Evolutionary conservation across 768 basidiomycete species (phyloP).

Genomic region (Tricholoma terreum): DNA sequence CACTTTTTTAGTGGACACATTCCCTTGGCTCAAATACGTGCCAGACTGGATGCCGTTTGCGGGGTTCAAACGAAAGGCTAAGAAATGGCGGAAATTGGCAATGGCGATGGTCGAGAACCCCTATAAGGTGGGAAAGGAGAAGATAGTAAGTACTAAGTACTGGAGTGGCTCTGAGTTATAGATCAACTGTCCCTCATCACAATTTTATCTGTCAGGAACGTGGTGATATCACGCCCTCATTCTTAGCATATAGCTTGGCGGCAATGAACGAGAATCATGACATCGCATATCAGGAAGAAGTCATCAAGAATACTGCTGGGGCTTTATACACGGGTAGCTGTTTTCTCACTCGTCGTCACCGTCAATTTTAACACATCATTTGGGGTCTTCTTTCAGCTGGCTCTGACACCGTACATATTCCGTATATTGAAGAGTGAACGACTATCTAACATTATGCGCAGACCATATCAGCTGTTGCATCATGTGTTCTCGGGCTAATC

Average conservation of each 20-base stretch:
- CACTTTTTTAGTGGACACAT: conserved; percentile 23
- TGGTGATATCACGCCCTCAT: conserved; percentile 15
- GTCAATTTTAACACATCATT: not conserved
- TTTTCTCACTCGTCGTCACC: not conserved
- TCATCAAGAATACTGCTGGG: conserved; percentile 15
- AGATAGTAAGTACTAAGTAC: conserved; percentile 1
- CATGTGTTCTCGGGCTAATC: conserved; percentile 7
- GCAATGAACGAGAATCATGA: conserved; percentile 11
- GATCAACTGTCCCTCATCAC: conserved; percentile 19
- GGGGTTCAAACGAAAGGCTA: conserved; percentile 36
- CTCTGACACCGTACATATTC: not conserved
- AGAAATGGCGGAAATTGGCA: conserved; percentile 29
- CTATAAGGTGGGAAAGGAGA: not conserved
- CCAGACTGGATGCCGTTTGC: conserved; percentile 34
- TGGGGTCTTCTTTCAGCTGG: not conserved
- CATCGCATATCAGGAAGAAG: conserved; percentile 10
- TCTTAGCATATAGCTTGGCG: conserved; percentile 13
- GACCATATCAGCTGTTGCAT: conserved; percentile 3
- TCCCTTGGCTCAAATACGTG: conserved; percentile 21
- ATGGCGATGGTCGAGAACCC: conserved; percentile 2
- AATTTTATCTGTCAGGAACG: conserved; percentile 5
- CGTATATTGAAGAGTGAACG: not conserved
- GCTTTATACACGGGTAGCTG: conserved; percentile 20
- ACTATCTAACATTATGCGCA: not conserved
- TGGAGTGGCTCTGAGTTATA: not conserved